Evolutionary conservation across 2,329 filamentous ascomycete species (phyloP).

Genomic region (Fusarium globosum): DNA sequence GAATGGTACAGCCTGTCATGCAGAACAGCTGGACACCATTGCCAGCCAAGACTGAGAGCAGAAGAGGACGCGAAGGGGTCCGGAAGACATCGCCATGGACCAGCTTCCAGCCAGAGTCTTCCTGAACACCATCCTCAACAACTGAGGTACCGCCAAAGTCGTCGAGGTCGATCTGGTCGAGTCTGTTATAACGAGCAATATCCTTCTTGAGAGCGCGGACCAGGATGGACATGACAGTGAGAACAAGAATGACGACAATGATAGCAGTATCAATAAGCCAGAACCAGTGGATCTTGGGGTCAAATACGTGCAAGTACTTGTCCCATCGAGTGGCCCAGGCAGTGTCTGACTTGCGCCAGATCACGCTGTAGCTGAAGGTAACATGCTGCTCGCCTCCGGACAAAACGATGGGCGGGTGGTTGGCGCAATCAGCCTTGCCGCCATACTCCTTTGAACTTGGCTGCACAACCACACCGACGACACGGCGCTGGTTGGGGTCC

Average conservation of each 20-base stretch:
- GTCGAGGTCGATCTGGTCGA: constrained; percentile 91
- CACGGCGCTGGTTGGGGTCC: constrained; percentile 76
- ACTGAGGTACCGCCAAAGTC: constrained; percentile 84
- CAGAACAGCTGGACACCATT: constrained; percentile 97
- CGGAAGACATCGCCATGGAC: constrained; percentile 98
- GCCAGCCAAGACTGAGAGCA: constrained; percentile 88
- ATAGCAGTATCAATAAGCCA: constrained; percentile 96
- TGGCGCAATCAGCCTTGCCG: constrained; percentile 72
- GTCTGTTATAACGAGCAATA: constrained; percentile 94
- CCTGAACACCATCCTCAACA: constrained; percentile 91
- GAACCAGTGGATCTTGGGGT: constrained; percentile 99
- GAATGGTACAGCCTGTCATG: constrained; percentile 95
- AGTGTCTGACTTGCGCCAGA: constrained; percentile 85
- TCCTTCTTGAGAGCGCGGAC: constrained; percentile 91
- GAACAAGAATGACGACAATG: constrained; percentile 90
- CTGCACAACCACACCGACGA: constrained; percentile 91
- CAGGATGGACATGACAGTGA: constrained; percentile 93
- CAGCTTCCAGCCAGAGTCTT: constrained; percentile 98
- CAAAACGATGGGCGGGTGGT: constrained; percentile 70
- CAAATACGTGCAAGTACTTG: constrained; percentile 96
- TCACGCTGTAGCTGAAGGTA: constrained; percentile 91
- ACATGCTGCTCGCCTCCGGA: constrained; percentile 70
- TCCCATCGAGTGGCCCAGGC: constrained; percentile 98
- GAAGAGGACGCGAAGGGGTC: constrained; percentile 81
- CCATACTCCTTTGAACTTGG: constrained; percentile 76